Evolutionary conservation across 805 yeast species (phyloP).

Genomic region (Sugiyamaella floridensis): DNA sequence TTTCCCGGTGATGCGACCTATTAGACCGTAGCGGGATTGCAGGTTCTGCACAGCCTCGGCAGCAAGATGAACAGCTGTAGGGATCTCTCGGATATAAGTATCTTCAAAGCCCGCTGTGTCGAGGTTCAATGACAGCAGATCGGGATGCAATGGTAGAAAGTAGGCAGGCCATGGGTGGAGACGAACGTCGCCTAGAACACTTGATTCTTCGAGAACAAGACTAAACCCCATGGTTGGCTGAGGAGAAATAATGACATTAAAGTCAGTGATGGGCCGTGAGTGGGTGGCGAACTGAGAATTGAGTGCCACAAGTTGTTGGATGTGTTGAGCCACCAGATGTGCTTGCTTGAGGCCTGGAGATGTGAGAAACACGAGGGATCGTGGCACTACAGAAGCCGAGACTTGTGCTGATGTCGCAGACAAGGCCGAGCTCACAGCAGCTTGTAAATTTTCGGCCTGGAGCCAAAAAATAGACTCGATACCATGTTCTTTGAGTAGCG

Average conservation of each 20-base stretch:
- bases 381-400: background rate
- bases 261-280: slow-evolving; percentile 12
- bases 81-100: slow-evolving; percentile 40
- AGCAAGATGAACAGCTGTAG: slow-evolving; percentile 41
- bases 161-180: slow-evolving; percentile 38
- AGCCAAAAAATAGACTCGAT: slow-evolving; percentile 47
- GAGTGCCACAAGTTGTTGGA: slow-evolving; percentile 7
- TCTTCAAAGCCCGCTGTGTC: slow-evolving; percentile 35
- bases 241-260: slow-evolving; percentile 26
- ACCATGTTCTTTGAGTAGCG: slow-evolving; percentile 43
- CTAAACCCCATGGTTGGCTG: slow-evolving; percentile 21
- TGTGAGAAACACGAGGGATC: background rate
- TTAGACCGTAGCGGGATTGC: slow-evolving; percentile 35
- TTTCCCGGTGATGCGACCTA: slow-evolving; percentile 51
- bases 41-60: slow-evolving; percentile 46
- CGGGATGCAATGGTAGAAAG: slow-evolving; percentile 37
- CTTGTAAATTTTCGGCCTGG: slow-evolving; percentile 19
- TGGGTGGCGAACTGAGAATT: background rate
- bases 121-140: slow-evolving; percentile 39
- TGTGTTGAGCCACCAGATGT: slow-evolving; percentile 17
- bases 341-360: slow-evolving; percentile 3
- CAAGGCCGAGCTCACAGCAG: background rate
- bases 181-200: slow-evolving; percentile 37
- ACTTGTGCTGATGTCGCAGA: background rate
- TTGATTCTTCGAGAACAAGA: slow-evolving; percentile 30